Base-by-base conservation (phyloP, 805 yeast species). In the Candida gorgasii region DNA sequence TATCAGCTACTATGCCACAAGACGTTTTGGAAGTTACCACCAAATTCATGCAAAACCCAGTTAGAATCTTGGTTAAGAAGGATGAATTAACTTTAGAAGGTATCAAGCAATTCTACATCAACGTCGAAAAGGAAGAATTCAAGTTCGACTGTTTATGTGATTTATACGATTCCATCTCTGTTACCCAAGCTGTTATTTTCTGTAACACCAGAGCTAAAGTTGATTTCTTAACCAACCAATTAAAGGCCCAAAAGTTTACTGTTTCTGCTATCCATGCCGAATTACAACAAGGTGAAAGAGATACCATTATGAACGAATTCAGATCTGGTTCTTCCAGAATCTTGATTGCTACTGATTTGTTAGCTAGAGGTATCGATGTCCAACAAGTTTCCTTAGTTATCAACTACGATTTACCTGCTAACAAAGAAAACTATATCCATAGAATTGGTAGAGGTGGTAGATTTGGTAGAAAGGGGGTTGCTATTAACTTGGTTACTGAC, bases 371-470 rank as follows among this genome's bases (percentile, higher is more conserved):
- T 69, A 90, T 90, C 53, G 98, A 90, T 72, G 97, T 90, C 42
- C 98, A 90, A 73, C 98, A 90, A 73, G 96, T 90, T 44, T 89
- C 96, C 23, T 77, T 92, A 54, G 98, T 90, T 50, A 87, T 90
- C 53, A 90, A 90, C 76, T 90, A 89, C 73, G 98, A 90, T 68
- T 72, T 90, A 57, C 97, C 97, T 33, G 76, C 80, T 53, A 86
- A 84, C 73, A 82, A 86, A 67, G 97, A 90, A 69, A 90, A 88
- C 75, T 92, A 93, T 67, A 86, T 92, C 59, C 99, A 92, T 73
- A 81, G 99, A 74, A 95, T 92, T 59, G 99, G 99, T 68, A 83
- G 99, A 74, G 88, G 95, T 56, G 99, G 99, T 61, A 84, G 99
- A 69, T 92, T 92, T 76, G 99, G 99, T 65, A 82, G 99, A 69